Conservation (phyloP, 495 filamentous ascomycete genomes). For the Xylaria acuta region DNA sequence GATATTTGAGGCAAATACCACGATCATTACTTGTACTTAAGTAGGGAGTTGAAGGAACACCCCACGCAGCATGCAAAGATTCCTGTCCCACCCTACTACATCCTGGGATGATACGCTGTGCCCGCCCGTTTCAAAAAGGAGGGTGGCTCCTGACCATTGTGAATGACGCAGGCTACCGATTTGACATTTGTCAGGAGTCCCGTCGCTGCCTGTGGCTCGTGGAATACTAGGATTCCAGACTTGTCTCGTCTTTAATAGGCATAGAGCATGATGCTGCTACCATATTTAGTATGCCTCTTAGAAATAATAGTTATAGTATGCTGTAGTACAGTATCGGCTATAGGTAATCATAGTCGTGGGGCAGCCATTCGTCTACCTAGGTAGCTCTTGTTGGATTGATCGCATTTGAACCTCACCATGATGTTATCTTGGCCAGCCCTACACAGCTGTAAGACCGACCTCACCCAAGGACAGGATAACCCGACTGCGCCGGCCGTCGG, state of each 20-base stretch:
- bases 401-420: background rate
- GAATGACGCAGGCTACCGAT: conserved; percentile 7
- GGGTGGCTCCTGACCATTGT: conserved; percentile 14
- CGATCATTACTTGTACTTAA: background rate
- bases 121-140: conserved; percentile 1
- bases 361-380: background rate
- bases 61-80: background rate
- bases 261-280: background rate
- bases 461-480: background rate
- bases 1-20: background rate
- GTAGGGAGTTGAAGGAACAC: background rate
- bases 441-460: background rate
- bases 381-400: background rate
- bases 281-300: background rate
- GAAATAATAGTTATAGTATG: background rate
- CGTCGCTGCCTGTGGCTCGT: background rate
- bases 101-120: conserved; percentile 18
- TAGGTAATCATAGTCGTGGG: background rate
- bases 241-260: conserved; percentile 13
- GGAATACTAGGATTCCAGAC: conserved; percentile 2
- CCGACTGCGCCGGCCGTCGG: background rate
- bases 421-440: background rate
- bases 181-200: conserved; percentile 26
- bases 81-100: background rate
- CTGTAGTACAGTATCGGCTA: background rate